A percentile compares a stretch with the other conserved stretches of the same genome.
These are phyloP conservation scores for Penicillium freii DNA, from an alignment of 2,329 filamentous ascomycete genomes.

Conservation along the genomic window DNA sequence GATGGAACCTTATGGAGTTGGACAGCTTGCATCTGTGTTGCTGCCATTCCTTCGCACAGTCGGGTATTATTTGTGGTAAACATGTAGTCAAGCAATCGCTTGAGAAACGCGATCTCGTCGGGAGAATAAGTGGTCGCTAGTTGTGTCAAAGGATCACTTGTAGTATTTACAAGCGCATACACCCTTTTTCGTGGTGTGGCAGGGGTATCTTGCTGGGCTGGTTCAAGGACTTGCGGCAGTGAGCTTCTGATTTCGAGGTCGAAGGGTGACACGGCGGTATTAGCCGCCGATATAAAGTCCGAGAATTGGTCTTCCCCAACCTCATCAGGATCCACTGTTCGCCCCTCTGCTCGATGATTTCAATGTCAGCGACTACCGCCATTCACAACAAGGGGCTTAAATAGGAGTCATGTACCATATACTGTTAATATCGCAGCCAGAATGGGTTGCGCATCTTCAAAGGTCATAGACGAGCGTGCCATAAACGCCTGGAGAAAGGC, in stretches of 20 bases:
- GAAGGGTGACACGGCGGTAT: conserved; percentile 70
- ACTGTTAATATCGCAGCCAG: conserved; percentile 73
- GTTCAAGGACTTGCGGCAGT: conserved; percentile 63
- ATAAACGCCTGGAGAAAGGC: conserved; percentile 90
- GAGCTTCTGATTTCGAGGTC: conserved; percentile 83
- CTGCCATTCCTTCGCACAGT: conserved; percentile 77
- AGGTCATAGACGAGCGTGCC: conserved; percentile 72
- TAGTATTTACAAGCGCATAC: conserved; percentile 83
- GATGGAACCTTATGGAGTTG: conserved; percentile 57
- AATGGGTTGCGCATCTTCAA: conserved; percentile 68
- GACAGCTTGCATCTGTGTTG: conserved; percentile 75
- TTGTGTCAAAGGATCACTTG: conserved; percentile 80
- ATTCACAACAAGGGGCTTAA: not conserved
- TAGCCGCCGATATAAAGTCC: conserved; percentile 67
- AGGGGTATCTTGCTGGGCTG: conserved; percentile 13
- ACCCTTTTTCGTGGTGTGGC: conserved; percentile 51
- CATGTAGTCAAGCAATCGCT: conserved; percentile 83
- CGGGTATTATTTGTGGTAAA: conserved; percentile 84
- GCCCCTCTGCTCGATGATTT: conserved; percentile 37
- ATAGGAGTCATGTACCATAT: conserved; percentile 40
- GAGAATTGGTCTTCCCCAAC: conserved; percentile 68
- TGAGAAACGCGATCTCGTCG: conserved; percentile 87
- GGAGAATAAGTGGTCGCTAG: conserved; percentile 75
- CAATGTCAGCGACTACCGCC: not conserved
- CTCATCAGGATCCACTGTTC: conserved; percentile 56